Percentiles rank a stretch among this genome's conserved stretches.
These are phyloP conservation scores for Croton laevigatus DNA, from an alignment of 441 rosid species.

Conservation along the genomic window DNA sequence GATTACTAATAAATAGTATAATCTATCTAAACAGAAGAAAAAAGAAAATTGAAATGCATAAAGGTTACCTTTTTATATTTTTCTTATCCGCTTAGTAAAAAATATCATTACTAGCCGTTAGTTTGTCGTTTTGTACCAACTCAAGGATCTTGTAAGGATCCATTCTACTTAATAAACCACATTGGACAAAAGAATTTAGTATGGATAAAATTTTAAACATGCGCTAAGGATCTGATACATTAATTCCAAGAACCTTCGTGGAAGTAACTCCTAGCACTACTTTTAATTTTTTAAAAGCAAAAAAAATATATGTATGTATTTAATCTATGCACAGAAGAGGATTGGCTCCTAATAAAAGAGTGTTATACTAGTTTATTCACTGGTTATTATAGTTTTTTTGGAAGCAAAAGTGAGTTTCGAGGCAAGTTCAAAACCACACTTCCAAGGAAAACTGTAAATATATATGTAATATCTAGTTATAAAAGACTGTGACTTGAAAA, in stretches of 20 bases:
- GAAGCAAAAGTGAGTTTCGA: slow-evolving; percentile 27
- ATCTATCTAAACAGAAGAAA: no score
- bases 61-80: no score
- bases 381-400: background rate
- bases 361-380: background rate
- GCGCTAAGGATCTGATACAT: slow-evolving; percentile 5
- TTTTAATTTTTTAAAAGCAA: background rate
- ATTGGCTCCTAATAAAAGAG: background rate
- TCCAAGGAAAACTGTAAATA: slow-evolving; percentile 20
- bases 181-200: background rate
- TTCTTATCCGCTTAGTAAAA: background rate
- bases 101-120: background rate
- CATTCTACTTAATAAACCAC: background rate
- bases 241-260: slow-evolving; percentile 18
- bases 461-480: background rate
- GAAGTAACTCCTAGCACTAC: background rate
- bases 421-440: slow-evolving; percentile 30
- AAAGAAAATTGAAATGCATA: no score
- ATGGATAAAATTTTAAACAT: slow-evolving; percentile 3
- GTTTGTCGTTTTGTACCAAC: background rate
- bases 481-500: background rate
- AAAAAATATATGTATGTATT: background rate
- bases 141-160: background rate
- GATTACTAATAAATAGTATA: no score
- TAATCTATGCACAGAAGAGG: background rate